Percentiles rank a stretch among this genome's conserved stretches.
Conservation (phyloP, 352 stramenopile species). For the Phytopythium sindhum region DNA sequence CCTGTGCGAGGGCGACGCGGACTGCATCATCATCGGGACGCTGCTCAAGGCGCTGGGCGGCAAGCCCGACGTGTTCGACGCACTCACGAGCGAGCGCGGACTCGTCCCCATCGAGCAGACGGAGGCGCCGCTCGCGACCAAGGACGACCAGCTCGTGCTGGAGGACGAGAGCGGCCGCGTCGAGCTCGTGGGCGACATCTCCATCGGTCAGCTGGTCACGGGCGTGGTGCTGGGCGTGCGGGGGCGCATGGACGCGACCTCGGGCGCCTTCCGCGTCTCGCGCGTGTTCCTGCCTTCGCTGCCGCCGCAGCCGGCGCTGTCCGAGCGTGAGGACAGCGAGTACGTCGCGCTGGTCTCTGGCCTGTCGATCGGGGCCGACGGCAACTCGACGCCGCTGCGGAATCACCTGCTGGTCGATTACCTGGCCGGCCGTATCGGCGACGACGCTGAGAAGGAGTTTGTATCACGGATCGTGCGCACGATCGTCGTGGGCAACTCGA, state of each 20-base stretch:
- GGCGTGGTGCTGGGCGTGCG: conserved; percentile 72
- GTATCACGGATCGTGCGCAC: conserved; percentile 73
- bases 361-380: conserved; percentile 33
- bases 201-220: conserved; percentile 53
- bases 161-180: conserved; percentile 89
- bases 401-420: conserved; percentile 79
- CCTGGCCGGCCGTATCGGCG: conserved; percentile 57
- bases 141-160: conserved; percentile 75
- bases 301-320: conserved; percentile 44
- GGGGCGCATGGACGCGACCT: conserved; percentile 45
- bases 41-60: conserved; percentile 74
- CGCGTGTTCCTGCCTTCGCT: conserved; percentile 55
- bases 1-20: conserved; percentile 54
- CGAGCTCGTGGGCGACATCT: conserved; percentile 55
- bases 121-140: conserved; percentile 40
- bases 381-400: conserved; percentile 28
- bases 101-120: conserved; percentile 38
- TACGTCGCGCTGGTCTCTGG: conserved; percentile 73
- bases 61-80: conserved; percentile 83
- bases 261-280: conserved; percentile 52
- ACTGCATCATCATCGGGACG: conserved; percentile 79
- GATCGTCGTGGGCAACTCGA: conserved; percentile 65
- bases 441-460: conserved; percentile 49
- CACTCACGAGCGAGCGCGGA: conserved; percentile 60
- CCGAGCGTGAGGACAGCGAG: conserved; percentile 38